Evolutionary conservation across 768 basidiomycete genomes (phyloP).

Genomic region (Suillus spraguei): DNA sequence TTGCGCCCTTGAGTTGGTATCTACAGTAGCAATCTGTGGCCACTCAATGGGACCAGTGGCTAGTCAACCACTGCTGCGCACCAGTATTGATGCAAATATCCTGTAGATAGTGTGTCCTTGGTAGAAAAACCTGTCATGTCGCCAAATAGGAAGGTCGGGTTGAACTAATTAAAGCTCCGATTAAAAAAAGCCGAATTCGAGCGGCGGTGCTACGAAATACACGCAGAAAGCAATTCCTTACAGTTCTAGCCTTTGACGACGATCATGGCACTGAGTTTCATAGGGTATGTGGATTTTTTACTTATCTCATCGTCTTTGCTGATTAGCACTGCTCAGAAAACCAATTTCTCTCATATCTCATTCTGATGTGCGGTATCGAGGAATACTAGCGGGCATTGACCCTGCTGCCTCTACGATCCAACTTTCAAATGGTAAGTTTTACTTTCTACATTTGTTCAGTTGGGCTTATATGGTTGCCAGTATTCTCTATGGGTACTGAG

Average conservation of each 20-base stretch:
- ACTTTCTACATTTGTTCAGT: neutral
- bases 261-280: slow-evolving; percentile 74
- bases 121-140: neutral
- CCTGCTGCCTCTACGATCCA: slow-evolving; percentile 85
- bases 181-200: slow-evolving; percentile 20
- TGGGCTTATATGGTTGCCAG: slow-evolving; percentile 30
- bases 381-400: slow-evolving; percentile 86
- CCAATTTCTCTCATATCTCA: slow-evolving; percentile 89
- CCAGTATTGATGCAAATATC: neutral
- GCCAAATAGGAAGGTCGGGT: neutral
- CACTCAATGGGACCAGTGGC: neutral
- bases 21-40: neutral
- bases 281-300: slow-evolving; percentile 52
- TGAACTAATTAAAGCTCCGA: slow-evolving; percentile 30
- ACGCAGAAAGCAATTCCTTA: slow-evolving; percentile 16
- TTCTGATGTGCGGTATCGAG: slow-evolving; percentile 89
- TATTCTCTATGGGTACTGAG: slow-evolving; percentile 90
- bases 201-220: slow-evolving; percentile 16
- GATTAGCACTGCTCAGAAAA: slow-evolving; percentile 53
- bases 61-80: neutral
- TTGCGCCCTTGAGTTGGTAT: neutral
- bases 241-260: slow-evolving; percentile 15
- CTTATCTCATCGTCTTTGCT: slow-evolving; percentile 9
- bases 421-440: slow-evolving; percentile 72
- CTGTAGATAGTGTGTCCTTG: neutral